These are phyloP conservation scores for Umbelopsis sp. DNA, from an alignment of 192 early-diverging fungal species.

Conservation along the genomic window DNA sequence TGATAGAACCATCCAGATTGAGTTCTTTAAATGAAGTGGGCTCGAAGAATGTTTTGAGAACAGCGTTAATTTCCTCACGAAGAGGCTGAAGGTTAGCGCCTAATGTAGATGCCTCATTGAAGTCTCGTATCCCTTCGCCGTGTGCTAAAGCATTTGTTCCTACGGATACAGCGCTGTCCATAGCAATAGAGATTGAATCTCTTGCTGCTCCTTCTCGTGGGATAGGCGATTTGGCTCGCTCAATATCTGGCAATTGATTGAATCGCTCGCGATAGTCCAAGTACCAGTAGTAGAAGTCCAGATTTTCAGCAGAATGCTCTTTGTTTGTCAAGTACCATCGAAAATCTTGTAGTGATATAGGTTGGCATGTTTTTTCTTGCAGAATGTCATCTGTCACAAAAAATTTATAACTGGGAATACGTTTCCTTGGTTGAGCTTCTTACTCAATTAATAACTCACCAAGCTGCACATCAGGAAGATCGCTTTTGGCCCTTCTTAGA, in stretches of 20 bases:
- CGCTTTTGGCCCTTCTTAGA: not conserved
- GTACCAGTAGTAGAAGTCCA: conserved; percentile 33
- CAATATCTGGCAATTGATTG: conserved; percentile 1
- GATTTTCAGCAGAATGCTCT: conserved; percentile 32
- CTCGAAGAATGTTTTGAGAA: conserved; percentile 31
- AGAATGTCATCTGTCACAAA: conserved; percentile 18
- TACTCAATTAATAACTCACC: conserved; percentile 7
- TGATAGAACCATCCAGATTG: conserved; percentile 12
- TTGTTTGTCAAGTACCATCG: conserved; percentile 21
- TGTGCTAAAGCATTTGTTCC: not conserved
- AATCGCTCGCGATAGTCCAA: conserved; percentile 22
- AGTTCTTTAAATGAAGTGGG: conserved; percentile 28
- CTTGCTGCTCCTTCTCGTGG: conserved; percentile 19
- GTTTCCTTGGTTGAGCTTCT: not conserved
- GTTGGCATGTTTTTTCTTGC: conserved; percentile 23
- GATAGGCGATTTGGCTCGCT: conserved; percentile 14
- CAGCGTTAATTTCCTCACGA: conserved; percentile 27
- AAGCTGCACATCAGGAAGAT: conserved; percentile 14
- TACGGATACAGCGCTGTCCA: conserved; percentile 3
- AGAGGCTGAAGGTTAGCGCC: conserved; percentile 24
- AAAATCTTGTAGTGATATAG: conserved; percentile 32
- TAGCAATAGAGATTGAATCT: not conserved
- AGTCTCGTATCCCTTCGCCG: not conserved
- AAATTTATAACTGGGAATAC: too few relatives aligned
- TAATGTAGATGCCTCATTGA: conserved; percentile 3